phyloP scores from a whole-genome alignment of 148 eudicot genomes.

The Euryodendron excelsum region DNA sequence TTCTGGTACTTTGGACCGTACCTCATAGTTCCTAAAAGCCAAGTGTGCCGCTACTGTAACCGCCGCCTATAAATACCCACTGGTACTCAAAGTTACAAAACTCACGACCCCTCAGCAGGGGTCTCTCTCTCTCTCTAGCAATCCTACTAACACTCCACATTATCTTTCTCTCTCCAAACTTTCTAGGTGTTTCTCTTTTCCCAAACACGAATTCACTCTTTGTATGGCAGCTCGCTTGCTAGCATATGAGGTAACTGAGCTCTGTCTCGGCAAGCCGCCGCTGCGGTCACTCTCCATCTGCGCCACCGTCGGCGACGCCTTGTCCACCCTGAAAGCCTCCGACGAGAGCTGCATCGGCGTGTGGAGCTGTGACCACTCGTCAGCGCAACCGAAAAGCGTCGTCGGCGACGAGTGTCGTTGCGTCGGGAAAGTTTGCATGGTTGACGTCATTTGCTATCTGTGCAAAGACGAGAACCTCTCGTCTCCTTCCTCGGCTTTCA shows the following conservation, averaged over 20 bases:
- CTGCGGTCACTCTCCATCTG: slow-evolving; percentile 49
- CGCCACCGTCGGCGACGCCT: slow-evolving; percentile 58
- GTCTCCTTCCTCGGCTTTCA: slow-evolving; percentile 53
- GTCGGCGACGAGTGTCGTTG: slow-evolving; percentile 39
- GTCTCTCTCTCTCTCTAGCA: not conserved
- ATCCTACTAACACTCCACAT: not conserved
- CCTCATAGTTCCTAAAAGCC: too few species aligned
- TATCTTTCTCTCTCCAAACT: not conserved
- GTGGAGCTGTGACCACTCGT: slow-evolving; percentile 52
- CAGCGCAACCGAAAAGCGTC: not conserved
- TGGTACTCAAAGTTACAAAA: too few species aligned
- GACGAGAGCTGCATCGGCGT: slow-evolving; percentile 57
- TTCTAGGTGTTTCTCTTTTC: not conserved
- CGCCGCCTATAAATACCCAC: not conserved
- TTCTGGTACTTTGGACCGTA: too few species aligned
- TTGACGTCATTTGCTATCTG: slow-evolving; percentile 65
- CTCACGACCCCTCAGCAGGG: too few species aligned
- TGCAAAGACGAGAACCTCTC: slow-evolving; percentile 47
- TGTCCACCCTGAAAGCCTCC: slow-evolving; percentile 55
- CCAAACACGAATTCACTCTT: not conserved
- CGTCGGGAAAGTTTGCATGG: slow-evolving; percentile 73
- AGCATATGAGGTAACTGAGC: slow-evolving; percentile 62
- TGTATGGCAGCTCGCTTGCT: slow-evolving; percentile 83
- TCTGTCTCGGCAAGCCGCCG: slow-evolving; percentile 91
- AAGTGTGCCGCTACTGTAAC: too few species aligned